phyloP scores from a whole-genome alignment of 2,329 filamentous ascomycete genomes.

The Cordyceps javanica region DNA sequence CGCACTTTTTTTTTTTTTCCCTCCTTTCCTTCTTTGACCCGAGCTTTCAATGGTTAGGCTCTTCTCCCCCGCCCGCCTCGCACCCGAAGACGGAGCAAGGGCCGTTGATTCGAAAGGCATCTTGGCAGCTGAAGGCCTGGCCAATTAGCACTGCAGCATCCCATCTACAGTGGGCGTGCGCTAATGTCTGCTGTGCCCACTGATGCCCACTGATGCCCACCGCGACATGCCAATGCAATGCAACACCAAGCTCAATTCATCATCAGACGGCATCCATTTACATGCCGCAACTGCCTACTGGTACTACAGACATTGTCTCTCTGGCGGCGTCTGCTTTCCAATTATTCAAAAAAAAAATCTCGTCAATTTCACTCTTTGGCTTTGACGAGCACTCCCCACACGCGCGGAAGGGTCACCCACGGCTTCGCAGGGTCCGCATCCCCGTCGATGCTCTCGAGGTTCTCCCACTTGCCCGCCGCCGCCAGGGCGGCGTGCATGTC shows the following conservation, averaged over 20 bases:
- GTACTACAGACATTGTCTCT: too few relatives aligned
- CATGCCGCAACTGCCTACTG: not conserved
- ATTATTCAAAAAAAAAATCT: too few relatives aligned
- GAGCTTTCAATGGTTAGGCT: too few relatives aligned
- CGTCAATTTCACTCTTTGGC: too few relatives aligned
- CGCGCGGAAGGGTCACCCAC: conserved; percentile 23
- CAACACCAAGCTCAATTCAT: not conserved
- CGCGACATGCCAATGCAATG: not conserved
- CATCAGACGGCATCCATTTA: not conserved
- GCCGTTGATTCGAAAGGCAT: too few relatives aligned
- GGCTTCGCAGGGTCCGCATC: conserved; percentile 22
- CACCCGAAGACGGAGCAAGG: too few relatives aligned
- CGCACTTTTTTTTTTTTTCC: not conserved
- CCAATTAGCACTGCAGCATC: not conserved
- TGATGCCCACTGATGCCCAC: not conserved
- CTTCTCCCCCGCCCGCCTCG: too few relatives aligned
- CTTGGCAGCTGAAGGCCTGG: too few relatives aligned
- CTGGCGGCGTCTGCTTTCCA: too few relatives aligned
- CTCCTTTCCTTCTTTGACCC: too few relatives aligned
- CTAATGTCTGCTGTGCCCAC: too few relatives aligned
- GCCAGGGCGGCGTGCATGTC: conserved; percentile 24
- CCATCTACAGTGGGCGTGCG: too few relatives aligned
- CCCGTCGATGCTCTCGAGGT: conserved; percentile 21
- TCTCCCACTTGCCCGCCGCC: conserved; percentile 27
- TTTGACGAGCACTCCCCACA: conserved; percentile 26